phyloP scores from a whole-genome alignment of 495 filamentous ascomycete species.

The Geopyxis carbonaria region DNA sequence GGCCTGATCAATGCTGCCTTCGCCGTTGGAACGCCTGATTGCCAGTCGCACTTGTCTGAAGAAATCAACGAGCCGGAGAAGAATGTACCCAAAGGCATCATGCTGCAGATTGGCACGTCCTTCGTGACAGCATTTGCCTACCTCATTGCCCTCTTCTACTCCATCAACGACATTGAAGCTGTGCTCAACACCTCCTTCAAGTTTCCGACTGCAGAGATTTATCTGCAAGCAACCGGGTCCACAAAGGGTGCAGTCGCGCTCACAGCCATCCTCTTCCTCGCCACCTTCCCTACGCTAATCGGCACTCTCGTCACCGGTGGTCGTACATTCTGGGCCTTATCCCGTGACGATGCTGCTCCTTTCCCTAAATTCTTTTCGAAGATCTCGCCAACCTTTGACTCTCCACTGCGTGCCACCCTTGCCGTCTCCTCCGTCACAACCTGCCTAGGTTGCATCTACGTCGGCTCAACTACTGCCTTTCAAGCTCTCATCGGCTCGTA shows the following conservation, averaged over 20 bases:
- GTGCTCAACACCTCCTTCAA: slow-evolving; percentile 39
- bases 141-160: slow-evolving; percentile 56
- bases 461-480: slow-evolving; percentile 60
- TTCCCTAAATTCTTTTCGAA: slow-evolving; percentile 31
- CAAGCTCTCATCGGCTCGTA: slow-evolving; percentile 57
- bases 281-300: slow-evolving; percentile 42
- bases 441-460: slow-evolving; percentile 54
- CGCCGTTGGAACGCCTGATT: slow-evolving; percentile 64
- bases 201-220: slow-evolving; percentile 65
- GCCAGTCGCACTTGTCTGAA: slow-evolving; percentile 62
- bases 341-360: slow-evolving; percentile 52
- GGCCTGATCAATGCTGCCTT: slow-evolving; percentile 80
- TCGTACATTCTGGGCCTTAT: slow-evolving; percentile 74
- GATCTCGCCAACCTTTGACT: slow-evolving; percentile 37
- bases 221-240: slow-evolving; percentile 56
- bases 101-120: slow-evolving; percentile 40
- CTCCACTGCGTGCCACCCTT: slow-evolving; percentile 52
- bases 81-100: slow-evolving; percentile 48
- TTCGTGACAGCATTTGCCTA: slow-evolving; percentile 53
- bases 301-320: slow-evolving; percentile 59
- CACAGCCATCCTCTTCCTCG: slow-evolving; percentile 43
- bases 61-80: slow-evolving; percentile 51
- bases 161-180: slow-evolving; percentile 44
- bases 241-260: slow-evolving; percentile 34
- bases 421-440: slow-evolving; percentile 44